phyloP scores from a whole-genome alignment of 352 stramenopile genomes.

The Achlya hypogyna region DNA sequence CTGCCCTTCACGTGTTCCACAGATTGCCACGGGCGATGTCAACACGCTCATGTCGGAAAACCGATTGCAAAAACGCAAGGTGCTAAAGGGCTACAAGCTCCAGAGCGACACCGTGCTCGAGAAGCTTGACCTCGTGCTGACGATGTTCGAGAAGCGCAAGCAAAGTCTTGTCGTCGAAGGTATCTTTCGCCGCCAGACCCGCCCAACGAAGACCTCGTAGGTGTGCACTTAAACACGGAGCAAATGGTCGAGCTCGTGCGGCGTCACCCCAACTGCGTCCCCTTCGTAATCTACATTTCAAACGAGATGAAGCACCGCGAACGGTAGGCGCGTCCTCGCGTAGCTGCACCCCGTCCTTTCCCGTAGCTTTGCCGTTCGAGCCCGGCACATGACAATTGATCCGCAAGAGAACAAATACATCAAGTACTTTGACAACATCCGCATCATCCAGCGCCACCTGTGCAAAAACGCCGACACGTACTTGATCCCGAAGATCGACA shows the following conservation, averaged over 20 bases:
- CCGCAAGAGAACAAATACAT: conserved; percentile 87
- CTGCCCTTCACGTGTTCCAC: background rate
- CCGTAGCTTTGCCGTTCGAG: conserved; percentile 55
- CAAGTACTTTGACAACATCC: conserved; percentile 87
- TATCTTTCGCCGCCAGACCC: background rate
- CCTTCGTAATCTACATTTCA: conserved; percentile 85
- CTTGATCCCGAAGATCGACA: conserved; percentile 85
- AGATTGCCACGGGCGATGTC: conserved; percentile 21
- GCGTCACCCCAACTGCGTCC: conserved; percentile 72
- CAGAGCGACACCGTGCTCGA: conserved; percentile 75
- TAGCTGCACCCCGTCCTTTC: too few relatives aligned
- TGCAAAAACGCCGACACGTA: conserved; percentile 77
- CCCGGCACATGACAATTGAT: conserved; percentile 83
- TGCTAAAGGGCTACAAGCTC: conserved; percentile 72
- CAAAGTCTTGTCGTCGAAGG: conserved; percentile 79
- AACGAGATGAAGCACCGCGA: conserved; percentile 84
- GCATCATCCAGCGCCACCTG: conserved; percentile 78
- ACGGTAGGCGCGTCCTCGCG: conserved; percentile 18
- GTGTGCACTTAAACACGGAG: conserved; percentile 78
- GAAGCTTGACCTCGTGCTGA: conserved; percentile 73
- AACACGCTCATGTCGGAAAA: conserved; percentile 49
- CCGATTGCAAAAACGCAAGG: conserved; percentile 72
- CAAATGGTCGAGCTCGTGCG: conserved; percentile 71
- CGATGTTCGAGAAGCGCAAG: conserved; percentile 74
- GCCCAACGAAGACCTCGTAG: too few relatives aligned